phyloP scores from a whole-genome alignment of 495 filamentous ascomycete species.

The Penicillium fimorum region DNA sequence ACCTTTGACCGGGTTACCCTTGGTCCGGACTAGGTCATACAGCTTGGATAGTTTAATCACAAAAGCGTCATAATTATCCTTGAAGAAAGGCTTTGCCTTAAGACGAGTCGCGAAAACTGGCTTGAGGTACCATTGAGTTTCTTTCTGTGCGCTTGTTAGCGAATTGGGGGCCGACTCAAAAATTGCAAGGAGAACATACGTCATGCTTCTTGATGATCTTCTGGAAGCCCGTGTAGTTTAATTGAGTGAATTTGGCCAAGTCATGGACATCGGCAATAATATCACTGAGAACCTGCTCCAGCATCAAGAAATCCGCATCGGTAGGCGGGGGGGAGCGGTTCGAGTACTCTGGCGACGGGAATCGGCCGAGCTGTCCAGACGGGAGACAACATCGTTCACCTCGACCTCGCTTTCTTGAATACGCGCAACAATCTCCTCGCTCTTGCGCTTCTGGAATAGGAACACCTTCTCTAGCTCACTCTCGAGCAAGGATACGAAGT shows the following conservation, averaged over 20 bases:
- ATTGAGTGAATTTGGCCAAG: slow-evolving; percentile 94
- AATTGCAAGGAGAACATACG: slow-evolving; percentile 50
- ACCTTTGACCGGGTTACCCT: slow-evolving; percentile 88
- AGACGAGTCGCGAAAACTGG: slow-evolving; percentile 91
- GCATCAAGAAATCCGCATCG: slow-evolving; percentile 89
- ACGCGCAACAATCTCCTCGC: slow-evolving; percentile 85
- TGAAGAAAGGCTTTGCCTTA: slow-evolving; percentile 95
- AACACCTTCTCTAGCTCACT: slow-evolving; percentile 94
- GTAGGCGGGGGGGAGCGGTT: slow-evolving; percentile 42
- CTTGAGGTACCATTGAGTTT: slow-evolving; percentile 88
- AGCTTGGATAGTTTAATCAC: slow-evolving; percentile 94
- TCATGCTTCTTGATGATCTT: slow-evolving; percentile 99
- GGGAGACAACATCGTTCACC: slow-evolving; percentile 79
- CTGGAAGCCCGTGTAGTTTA: slow-evolving; percentile 99
- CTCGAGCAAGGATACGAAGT: slow-evolving; percentile 84
- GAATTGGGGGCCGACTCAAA: not conserved
- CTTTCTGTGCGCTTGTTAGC: slow-evolving; percentile 61
- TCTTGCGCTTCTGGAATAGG: slow-evolving; percentile 93
- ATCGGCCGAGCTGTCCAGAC: slow-evolving; percentile 49
- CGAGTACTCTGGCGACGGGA: slow-evolving; percentile 25
- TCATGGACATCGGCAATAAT: slow-evolving; percentile 99
- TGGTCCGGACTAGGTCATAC: slow-evolving; percentile 89
- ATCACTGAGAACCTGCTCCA: slow-evolving; percentile 94
- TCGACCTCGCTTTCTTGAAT: slow-evolving; percentile 85
- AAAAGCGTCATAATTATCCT: slow-evolving; percentile 96